Evolutionary conservation across 2,329 filamentous ascomycete genomes (phyloP), one percentile per base, ranked within the genome.

Genomic region (Trichoderma sp.): DNA sequence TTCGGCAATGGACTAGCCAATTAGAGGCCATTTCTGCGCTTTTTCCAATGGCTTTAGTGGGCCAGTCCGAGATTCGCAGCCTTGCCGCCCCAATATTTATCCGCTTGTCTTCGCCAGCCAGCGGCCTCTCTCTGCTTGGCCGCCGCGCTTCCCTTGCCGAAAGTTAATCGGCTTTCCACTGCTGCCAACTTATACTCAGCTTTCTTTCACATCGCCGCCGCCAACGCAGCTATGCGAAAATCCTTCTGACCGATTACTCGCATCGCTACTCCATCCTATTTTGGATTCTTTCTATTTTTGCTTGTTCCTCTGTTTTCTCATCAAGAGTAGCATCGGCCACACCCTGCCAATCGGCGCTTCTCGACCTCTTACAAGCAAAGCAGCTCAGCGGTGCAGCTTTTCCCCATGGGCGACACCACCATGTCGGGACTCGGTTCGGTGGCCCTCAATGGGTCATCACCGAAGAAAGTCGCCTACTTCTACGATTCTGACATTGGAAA

Each of bases 401-500:
- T 70, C 47, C 73, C 71, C 70, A 81, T 81, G 80, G 79, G 79
- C 71, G 79, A 81, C 73, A 76, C 72, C 61, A 77, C 75, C 72
- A 76, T 76, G 72, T 74, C 79, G 72, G 75, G 80, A 72, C 79
- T 83, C 71, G 79, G 84, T 72, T 82, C 83, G 58, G 79, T 81
- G 53, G 84, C 84, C 68, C 81, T 87, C 71, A 81, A 82, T 70
- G 79, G 82, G 69, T 75, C 80, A 62, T 81, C 83, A 31, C 81
- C 84, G 65, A 97, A 96, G 83, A 93, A 95, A 78, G 93, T 98
- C 70, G 95, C 95, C 68, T 98, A 98, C 83, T 98, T 98, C 81
- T 98, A 98, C 86, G 95, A 98, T 79, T 96, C 93, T 3, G 95
- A 98, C 82, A 96, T 98, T 78, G 95, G 95, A 73, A 98, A 98